Conservation (phyloP, 257 asterid species). For the Ajuga chamaepitys region DNA sequence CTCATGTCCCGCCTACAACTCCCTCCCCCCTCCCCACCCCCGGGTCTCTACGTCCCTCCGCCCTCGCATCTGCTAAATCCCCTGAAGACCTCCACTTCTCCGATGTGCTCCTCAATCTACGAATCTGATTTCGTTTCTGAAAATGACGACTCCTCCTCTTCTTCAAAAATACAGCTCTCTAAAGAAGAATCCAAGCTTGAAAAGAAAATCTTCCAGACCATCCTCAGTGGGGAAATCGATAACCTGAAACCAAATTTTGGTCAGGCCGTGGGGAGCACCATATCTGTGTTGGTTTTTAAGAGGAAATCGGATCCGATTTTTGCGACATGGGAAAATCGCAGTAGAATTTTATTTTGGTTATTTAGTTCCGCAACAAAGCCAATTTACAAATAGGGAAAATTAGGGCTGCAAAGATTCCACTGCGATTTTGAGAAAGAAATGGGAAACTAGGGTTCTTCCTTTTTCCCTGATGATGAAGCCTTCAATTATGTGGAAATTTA, state of each 20-base stretch:
- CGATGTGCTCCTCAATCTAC: constrained; percentile 44
- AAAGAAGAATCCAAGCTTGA: constrained; percentile 87
- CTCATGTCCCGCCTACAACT: constrained; percentile 78
- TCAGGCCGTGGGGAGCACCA: constrained; percentile 93
- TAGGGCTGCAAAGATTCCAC: too few species aligned
- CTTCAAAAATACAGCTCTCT: constrained; percentile 64
- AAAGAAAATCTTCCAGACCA: constrained; percentile 63
- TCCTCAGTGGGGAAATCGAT: constrained; percentile 53
- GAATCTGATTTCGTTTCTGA: constrained; percentile 47
- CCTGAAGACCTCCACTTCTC: constrained; percentile 76
- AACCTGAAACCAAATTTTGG: constrained; percentile 85
- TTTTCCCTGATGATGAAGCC: too few species aligned
- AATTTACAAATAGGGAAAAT: too few species aligned
- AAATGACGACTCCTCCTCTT: constrained; percentile 24
- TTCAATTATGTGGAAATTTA: too few species aligned
- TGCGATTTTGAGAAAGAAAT: too few species aligned
- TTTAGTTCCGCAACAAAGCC: too few species aligned
- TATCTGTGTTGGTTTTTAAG: constrained; percentile 83
- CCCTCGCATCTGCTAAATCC: constrained; percentile 40
- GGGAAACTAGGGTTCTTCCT: too few species aligned
- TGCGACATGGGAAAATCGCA: constrained; percentile 99
- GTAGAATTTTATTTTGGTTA: too few species aligned
- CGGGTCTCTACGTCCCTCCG: constrained; percentile 27
- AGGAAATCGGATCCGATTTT: constrained; percentile 66
- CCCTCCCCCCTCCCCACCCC: constrained; percentile 42